Conservation (phyloP, 352 stramenopile species). For the Globisporangium ultimum region DNA sequence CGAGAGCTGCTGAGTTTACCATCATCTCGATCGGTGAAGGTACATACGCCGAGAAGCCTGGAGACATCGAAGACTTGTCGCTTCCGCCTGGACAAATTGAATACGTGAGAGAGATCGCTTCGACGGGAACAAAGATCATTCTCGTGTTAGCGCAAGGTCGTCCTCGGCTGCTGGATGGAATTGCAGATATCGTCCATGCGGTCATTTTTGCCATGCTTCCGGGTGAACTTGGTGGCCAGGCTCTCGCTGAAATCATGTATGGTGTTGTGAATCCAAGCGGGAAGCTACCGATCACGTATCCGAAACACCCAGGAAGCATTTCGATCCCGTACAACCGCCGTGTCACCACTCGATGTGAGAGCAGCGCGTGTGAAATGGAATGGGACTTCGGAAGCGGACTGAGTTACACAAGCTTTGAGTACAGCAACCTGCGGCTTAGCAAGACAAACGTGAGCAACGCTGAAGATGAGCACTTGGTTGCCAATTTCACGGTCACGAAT, state of each 20-base stretch:
- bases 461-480: constrained; percentile 21
- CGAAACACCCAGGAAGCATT: too few relatives aligned
- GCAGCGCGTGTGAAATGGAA: constrained; percentile 47
- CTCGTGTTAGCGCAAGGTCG: constrained; percentile 74
- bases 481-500: constrained; percentile 75
- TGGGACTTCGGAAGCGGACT: constrained; percentile 66
- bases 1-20: too few relatives aligned
- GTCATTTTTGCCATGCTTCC: too few relatives aligned
- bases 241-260: too few relatives aligned
- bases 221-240: too few relatives aligned
- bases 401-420: constrained; percentile 70
- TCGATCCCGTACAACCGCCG: too few relatives aligned
- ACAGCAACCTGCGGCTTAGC: constrained; percentile 40
- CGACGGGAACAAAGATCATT: constrained; percentile 76
- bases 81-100: constrained; percentile 63
- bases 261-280: too few relatives aligned
- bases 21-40: constrained; percentile 76
- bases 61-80: constrained; percentile 77
- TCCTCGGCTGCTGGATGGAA: too few relatives aligned
- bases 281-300: too few relatives aligned
- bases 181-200: too few relatives aligned
- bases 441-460: constrained; percentile 17
- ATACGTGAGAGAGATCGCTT: constrained; percentile 64
- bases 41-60: constrained; percentile 81
- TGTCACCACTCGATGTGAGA: too few relatives aligned